Evolutionary conservation across 352 stramenopile species (phyloP).

Genomic region (Phytophthora agathidicida): DNA sequence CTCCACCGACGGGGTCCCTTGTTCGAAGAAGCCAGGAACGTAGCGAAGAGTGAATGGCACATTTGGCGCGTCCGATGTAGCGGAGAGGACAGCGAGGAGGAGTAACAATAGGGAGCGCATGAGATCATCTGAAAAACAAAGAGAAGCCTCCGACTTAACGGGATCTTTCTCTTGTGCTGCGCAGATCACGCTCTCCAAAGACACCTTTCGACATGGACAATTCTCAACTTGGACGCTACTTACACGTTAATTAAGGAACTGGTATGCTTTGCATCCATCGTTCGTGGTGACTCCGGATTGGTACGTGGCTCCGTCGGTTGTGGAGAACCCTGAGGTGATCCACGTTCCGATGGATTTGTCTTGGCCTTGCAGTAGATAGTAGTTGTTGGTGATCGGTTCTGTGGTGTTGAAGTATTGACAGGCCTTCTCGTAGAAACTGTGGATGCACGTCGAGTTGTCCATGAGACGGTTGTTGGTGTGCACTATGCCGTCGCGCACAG

Average conservation of each 20-base stretch:
- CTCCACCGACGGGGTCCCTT: slow-evolving; percentile 21
- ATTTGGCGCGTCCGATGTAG: background rate
- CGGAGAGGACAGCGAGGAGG: background rate
- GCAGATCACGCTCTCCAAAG: slow-evolving; percentile 11
- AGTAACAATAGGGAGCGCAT: slow-evolving; percentile 10
- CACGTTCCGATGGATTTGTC: slow-evolving; percentile 58
- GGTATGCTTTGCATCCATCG: slow-evolving; percentile 37
- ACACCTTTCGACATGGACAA: background rate
- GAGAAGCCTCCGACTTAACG: background rate
- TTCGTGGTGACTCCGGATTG: slow-evolving; percentile 38
- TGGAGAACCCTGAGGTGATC: slow-evolving; percentile 60
- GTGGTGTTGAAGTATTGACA: slow-evolving; percentile 44
- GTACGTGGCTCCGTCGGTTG: slow-evolving; percentile 49
- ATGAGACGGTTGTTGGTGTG: slow-evolving; percentile 64
- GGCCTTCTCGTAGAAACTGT: slow-evolving; percentile 57
- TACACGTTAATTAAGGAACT: slow-evolving; percentile 32
- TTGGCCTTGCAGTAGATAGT: slow-evolving; percentile 61
- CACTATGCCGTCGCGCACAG: slow-evolving; percentile 51
- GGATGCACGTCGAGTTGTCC: slow-evolving; percentile 46
- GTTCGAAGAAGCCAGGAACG: slow-evolving; percentile 43
- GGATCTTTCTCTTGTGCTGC: slow-evolving; percentile 4
- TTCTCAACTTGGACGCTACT: too few relatives aligned
- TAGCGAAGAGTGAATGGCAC: slow-evolving; percentile 37
- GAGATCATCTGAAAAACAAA: background rate
- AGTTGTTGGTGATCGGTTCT: slow-evolving; percentile 46